Conservation (phyloP, 768 basidiomycete genomes). For the Amanita rimosa region DNA sequence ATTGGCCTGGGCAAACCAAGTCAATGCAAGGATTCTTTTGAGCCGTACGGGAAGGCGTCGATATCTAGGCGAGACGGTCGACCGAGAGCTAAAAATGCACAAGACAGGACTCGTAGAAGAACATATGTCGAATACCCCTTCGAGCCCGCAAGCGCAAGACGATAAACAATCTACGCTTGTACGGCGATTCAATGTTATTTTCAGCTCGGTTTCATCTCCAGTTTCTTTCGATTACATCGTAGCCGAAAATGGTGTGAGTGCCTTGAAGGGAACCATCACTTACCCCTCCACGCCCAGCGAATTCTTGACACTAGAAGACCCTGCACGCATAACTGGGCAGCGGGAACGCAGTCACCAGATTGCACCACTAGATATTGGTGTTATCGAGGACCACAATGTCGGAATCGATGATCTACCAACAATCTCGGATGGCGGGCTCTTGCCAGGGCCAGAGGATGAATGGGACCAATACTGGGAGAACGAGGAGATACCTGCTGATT, state of each 20-base stretch:
- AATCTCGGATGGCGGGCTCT: not conserved
- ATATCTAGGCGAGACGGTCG: slow-evolving; percentile 29
- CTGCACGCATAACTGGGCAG: not conserved
- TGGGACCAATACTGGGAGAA: slow-evolving; percentile 38
- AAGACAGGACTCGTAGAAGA: slow-evolving; percentile 3
- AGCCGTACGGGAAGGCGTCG: slow-evolving; percentile 63
- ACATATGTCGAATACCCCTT: not conserved
- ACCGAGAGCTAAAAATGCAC: slow-evolving; percentile 14
- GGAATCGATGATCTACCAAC: not conserved
- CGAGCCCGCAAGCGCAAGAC: slow-evolving; percentile 8
- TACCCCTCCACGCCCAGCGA: not conserved
- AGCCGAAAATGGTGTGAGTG: slow-evolving; percentile 42
- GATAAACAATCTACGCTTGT: slow-evolving; percentile 42
- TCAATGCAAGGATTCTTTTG: slow-evolving; percentile 80
- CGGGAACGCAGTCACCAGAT: not conserved
- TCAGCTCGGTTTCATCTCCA: slow-evolving; percentile 50
- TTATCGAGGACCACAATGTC: not conserved
- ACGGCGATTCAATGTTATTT: slow-evolving; percentile 67
- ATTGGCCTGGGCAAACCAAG: slow-evolving; percentile 88
- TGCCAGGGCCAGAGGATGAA: slow-evolving; percentile 24
- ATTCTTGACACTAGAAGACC: not conserved
- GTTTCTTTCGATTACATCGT: slow-evolving; percentile 70
- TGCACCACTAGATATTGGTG: not conserved
- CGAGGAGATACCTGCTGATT: slow-evolving; percentile 29
- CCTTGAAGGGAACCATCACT: slow-evolving; percentile 14